Conservation (phyloP, 208 protist species). For the Crithidia thermophila region DNA sequence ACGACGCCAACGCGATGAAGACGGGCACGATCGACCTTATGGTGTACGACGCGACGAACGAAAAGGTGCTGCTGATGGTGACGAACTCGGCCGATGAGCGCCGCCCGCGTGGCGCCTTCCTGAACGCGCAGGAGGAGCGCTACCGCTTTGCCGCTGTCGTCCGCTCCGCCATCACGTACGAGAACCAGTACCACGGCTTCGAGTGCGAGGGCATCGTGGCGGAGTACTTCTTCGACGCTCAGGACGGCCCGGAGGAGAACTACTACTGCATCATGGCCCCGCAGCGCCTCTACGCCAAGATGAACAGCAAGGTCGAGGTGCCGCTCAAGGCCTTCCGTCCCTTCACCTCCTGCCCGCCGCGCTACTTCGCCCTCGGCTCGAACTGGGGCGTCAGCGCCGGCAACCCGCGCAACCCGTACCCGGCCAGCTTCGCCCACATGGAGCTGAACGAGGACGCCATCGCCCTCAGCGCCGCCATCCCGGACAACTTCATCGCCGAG, state of each 20-base stretch:
- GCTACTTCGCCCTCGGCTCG: conserved; percentile 76
- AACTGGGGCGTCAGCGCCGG: conserved; percentile 77
- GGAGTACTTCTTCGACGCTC: conserved; percentile 87
- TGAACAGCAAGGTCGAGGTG: conserved; percentile 52
- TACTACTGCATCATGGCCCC: conserved; percentile 91
- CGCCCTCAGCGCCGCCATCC: conserved; percentile 47
- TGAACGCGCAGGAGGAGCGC: conserved; percentile 82
- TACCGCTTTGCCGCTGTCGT: conserved; percentile 85
- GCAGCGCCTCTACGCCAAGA: conserved; percentile 60
- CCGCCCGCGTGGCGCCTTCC: conserved; percentile 64
- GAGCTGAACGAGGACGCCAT: conserved; percentile 82
- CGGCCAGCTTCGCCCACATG: conserved; percentile 69
- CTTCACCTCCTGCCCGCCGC: conserved; percentile 78
- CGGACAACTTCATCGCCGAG: conserved; percentile 54
- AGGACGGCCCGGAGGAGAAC: conserved; percentile 80
- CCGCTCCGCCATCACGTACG: conserved; percentile 75
- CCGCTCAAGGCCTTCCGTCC: conserved; percentile 76
- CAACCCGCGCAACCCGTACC: conserved; percentile 62
- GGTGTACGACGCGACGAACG: conserved; percentile 86
- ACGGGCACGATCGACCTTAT: conserved; percentile 73
- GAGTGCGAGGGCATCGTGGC: conserved; percentile 71
- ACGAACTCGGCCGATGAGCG: conserved; percentile 69
- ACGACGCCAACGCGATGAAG: conserved; percentile 71
- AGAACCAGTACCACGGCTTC: conserved; percentile 84
- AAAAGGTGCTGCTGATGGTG: conserved; percentile 88